Conservation (phyloP, 495 filamentous ascomycete species). For the Neurospora tetrasperma region DNA sequence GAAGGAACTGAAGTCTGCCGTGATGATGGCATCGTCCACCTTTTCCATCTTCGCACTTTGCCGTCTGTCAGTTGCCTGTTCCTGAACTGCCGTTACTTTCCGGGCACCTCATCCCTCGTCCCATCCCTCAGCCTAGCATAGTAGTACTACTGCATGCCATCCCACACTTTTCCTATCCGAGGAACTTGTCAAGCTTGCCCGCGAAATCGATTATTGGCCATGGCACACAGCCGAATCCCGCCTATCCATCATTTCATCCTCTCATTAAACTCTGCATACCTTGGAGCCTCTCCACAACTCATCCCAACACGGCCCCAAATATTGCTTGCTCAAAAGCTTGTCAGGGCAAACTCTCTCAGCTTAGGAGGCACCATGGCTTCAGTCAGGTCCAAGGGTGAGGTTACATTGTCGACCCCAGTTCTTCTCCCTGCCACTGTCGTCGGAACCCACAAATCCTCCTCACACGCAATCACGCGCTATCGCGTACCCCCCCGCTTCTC, state of each 20-base stretch:
- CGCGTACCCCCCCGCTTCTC: conserved; percentile 26
- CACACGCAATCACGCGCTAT: conserved; percentile 29
- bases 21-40: neutral
- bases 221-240: neutral
- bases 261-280: neutral
- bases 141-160: neutral
- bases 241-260: neutral
- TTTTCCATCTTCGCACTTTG: neutral
- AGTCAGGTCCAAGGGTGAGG: neutral
- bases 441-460: conserved; percentile 22
- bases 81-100: neutral
- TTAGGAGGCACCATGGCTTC: neutral
- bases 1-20: neutral
- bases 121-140: neutral
- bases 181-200: neutral
- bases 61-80: neutral
- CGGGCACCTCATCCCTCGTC: neutral
- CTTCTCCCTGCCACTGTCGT: neutral
- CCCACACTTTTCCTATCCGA: conserved; percentile 8
- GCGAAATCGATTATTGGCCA: neutral
- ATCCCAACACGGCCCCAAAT: neutral
- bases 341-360: neutral
- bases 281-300: neutral
- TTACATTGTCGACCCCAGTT: neutral
- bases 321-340: neutral